phyloP scores from a whole-genome alignment of 768 basidiomycete species.

The Pulveroboletus sp. region DNA sequence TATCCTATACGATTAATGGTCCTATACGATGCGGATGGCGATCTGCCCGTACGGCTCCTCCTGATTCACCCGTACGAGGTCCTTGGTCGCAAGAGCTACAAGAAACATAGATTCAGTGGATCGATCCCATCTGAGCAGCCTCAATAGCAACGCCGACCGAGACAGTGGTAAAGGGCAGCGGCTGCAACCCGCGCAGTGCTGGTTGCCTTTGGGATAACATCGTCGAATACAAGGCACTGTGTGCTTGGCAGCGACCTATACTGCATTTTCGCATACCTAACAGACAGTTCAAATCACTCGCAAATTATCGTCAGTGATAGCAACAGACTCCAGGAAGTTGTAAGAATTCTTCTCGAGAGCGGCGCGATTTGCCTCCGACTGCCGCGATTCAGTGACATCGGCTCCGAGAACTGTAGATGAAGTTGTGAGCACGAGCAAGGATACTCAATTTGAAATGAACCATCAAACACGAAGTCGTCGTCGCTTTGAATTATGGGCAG shows the following conservation, averaged over 20 bases:
- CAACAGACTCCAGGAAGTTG: slow-evolving; percentile 75
- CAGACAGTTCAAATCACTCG: slow-evolving; percentile 12
- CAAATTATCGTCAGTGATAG: not conserved
- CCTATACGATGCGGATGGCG: slow-evolving; percentile 36
- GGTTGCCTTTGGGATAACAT: slow-evolving; percentile 58
- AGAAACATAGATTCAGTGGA: not conserved
- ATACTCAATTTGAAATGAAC: slow-evolving; percentile 33
- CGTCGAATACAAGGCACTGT: slow-evolving; percentile 54
- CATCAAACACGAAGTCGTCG: slow-evolving; percentile 66
- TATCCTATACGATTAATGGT: not conserved
- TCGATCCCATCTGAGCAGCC: too few species aligned
- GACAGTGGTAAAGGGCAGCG: slow-evolving; percentile 80
- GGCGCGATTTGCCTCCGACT: slow-evolving; percentile 50
- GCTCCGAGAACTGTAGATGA: slow-evolving; percentile 27
- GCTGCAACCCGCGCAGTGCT: slow-evolving; percentile 78
- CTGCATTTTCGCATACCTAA: slow-evolving; percentile 78
- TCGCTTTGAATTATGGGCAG: slow-evolving; percentile 39
- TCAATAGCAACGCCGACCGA: slow-evolving; percentile 69
- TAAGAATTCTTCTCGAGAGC: slow-evolving; percentile 72
- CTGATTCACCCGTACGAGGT: slow-evolving; percentile 61
- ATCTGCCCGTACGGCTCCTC: slow-evolving; percentile 55
- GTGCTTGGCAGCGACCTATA: slow-evolving; percentile 51
- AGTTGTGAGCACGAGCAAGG: slow-evolving; percentile 11
- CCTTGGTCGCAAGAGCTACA: slow-evolving; percentile 73
- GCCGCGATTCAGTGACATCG: slow-evolving; percentile 43